A percentile compares a stretch with the other conserved stretches of the same genome.
These are phyloP conservation scores for Lentinula edodes DNA, from an alignment of 768 basidiomycete species.

Conservation along the genomic window DNA sequence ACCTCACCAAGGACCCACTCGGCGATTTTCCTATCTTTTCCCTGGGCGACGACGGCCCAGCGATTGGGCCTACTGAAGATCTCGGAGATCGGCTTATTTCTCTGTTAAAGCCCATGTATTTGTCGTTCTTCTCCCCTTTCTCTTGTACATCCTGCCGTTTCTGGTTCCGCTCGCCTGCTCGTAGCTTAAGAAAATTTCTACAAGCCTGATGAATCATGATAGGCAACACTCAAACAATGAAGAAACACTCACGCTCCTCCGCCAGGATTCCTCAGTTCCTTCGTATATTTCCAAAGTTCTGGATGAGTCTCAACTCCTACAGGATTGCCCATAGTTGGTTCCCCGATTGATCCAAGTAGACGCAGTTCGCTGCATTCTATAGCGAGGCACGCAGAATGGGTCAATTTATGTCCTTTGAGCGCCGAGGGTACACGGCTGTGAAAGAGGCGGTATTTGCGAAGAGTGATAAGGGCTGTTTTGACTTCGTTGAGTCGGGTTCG, in stretches of 20 bases:
- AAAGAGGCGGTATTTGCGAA: not conserved
- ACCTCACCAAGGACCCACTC: not conserved
- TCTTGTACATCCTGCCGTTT: not conserved
- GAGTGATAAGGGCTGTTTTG: conserved; percentile 1
- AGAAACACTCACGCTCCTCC: conserved; percentile 3
- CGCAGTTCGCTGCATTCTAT: not conserved
- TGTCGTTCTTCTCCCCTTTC: not conserved
- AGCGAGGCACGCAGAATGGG: not conserved
- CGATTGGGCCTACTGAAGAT: not conserved
- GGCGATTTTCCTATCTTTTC: not conserved
- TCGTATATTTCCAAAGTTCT: not conserved
- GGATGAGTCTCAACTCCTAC: not conserved
- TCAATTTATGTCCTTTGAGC: not conserved
- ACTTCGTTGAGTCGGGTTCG: not conserved
- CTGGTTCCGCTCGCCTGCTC: not conserved
- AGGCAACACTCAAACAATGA: not conserved
- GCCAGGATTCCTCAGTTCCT: not conserved
- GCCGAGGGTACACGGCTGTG: not conserved
- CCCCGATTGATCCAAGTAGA: not conserved
- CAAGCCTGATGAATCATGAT: not conserved
- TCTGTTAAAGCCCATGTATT: not conserved
- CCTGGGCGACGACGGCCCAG: not conserved
- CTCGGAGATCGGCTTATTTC: not conserved
- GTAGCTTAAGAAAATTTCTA: conserved; percentile 3
- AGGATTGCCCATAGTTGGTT: not conserved